Evolutionary conservation across 2,329 filamentous ascomycete genomes (phyloP).

Genomic region (Colletotrichum spinosum): DNA sequence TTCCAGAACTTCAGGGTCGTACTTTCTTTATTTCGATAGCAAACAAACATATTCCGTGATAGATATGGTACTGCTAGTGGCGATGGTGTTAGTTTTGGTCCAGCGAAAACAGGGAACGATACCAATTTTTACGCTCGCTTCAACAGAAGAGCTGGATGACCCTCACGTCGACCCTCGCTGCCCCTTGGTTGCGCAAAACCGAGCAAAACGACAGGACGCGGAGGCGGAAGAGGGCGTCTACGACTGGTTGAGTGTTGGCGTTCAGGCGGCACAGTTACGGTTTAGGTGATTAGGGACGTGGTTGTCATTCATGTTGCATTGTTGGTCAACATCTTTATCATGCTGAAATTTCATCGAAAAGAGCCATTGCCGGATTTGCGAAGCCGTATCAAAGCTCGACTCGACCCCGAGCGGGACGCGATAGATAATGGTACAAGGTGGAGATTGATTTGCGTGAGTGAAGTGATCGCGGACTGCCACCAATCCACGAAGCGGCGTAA

Average conservation of each 20-base stretch:
- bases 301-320: conserved; percentile 40
- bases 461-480: conserved; percentile 30
- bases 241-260: conserved; percentile 34
- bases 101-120: conserved; percentile 7
- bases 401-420: conserved; percentile 36
- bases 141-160: conserved; percentile 3
- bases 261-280: conserved; percentile 39
- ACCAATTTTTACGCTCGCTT: conserved; percentile 10
- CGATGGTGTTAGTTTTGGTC: conserved; percentile 14
- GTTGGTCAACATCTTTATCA: conserved; percentile 39
- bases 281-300: conserved; percentile 35
- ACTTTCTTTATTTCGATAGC: too few relatives aligned
- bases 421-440: conserved; percentile 40
- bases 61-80: not conserved
- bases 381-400: conserved; percentile 38
- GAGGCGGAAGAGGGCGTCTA: conserved; percentile 34
- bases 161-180: conserved; percentile 3
- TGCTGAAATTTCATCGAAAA: conserved; percentile 37
- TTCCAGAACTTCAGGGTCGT: too few relatives aligned
- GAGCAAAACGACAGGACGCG: conserved; percentile 20
- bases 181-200: conserved; percentile 11
- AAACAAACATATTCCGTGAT: not conserved
- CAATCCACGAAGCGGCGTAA: conserved; percentile 34
- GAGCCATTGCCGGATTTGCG: conserved; percentile 37
- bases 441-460: conserved; percentile 33